Conservation (phyloP, 768 basidiomycete species). For the Albatrellus ellisii region DNA sequence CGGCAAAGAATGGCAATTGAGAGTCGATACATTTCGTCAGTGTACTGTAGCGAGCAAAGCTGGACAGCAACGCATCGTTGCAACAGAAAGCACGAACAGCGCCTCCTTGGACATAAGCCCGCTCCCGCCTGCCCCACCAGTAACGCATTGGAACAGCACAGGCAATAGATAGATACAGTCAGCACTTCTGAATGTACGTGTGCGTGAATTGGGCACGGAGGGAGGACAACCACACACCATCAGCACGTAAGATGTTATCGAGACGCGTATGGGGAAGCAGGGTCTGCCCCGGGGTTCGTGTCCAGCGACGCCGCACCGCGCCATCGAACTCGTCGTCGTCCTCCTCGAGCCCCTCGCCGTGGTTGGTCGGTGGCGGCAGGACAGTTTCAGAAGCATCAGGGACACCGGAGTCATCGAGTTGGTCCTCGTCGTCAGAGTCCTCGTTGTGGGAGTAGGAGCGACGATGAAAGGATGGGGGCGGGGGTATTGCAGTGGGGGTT, state of each 20-base stretch:
- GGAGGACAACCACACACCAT: too few species aligned
- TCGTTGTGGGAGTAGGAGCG: slow-evolving; percentile 10
- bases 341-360: slow-evolving; percentile 13
- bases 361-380: background rate
- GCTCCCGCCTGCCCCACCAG: slow-evolving; percentile 6
- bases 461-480: too few species aligned
- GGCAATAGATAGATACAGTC: background rate
- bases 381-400: background rate
- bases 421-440: slow-evolving; percentile 15
- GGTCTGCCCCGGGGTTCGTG: slow-evolving; percentile 12
- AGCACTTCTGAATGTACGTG: too few species aligned
- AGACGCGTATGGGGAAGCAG: slow-evolving; percentile 10
- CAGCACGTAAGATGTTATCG: slow-evolving; percentile 13
- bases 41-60: too few species aligned
- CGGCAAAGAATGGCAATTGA: too few species aligned
- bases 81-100: slow-evolving; percentile 11
- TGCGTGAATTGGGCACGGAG: too few species aligned
- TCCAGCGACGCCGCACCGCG: slow-evolving; percentile 6
- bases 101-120: slow-evolving; percentile 15
- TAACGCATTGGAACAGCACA: slow-evolving; percentile 1
- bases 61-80: slow-evolving; percentile 11
- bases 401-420: slow-evolving; percentile 5
- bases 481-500: slow-evolving; percentile 4
- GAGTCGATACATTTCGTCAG: too few species aligned
- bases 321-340: slow-evolving; percentile 11